phyloP scores from a whole-genome alignment of 257 asterid species.

The Solanum chilense region DNA sequence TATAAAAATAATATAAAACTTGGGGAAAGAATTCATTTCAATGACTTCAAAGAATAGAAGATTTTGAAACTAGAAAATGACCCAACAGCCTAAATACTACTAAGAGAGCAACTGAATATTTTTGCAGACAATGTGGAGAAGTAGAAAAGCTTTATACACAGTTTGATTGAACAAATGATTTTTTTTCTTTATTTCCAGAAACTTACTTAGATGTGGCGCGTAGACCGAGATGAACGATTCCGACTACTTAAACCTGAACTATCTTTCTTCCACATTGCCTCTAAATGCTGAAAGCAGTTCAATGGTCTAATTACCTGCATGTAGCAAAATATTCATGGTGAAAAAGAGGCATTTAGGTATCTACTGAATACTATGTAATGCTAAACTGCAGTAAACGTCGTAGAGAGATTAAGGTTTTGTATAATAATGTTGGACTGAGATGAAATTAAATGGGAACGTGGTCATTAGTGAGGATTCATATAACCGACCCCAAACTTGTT shows the following conservation, averaged over 20 bases:
- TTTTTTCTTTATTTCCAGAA: neutral
- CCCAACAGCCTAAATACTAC: neutral
- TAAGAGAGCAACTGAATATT: neutral
- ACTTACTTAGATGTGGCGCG: constrained; percentile 11
- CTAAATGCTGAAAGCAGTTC: constrained; percentile 56
- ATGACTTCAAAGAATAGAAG: neutral
- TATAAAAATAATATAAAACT: neutral
- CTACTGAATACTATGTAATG: neutral
- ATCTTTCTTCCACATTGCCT: constrained; percentile 41
- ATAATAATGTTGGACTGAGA: neutral
- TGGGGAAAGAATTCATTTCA: neutral
- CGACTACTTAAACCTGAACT: constrained; percentile 20
- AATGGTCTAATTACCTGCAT: constrained; percentile 56
- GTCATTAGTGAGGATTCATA: neutral
- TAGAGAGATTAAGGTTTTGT: neutral
- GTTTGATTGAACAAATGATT: neutral
- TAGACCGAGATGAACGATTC: constrained; percentile 30
- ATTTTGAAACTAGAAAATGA: neutral
- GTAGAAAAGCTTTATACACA: neutral
- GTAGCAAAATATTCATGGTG: neutral
- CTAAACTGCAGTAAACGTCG: neutral
- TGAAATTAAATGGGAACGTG: neutral
- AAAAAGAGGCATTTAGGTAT: neutral
- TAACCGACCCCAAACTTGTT: neutral
- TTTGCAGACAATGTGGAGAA: neutral